Conservation (phyloP, 352 stramenopile genomes). For the Aphanomyces euteiches region DNA sequence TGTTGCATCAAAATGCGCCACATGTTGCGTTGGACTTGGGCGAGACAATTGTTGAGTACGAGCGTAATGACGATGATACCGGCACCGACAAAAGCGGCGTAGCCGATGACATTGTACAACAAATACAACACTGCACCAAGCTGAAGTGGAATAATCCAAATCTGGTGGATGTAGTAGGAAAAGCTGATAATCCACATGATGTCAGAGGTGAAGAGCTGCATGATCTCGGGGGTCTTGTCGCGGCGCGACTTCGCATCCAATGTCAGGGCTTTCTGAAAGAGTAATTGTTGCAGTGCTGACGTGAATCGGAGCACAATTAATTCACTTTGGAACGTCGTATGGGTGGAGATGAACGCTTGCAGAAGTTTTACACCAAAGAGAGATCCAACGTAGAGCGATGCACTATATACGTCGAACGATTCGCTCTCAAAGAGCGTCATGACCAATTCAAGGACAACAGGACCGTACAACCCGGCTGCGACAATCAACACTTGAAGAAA, state of each 20-base stretch:
- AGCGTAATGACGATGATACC: constrained; percentile 42
- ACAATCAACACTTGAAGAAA: constrained; percentile 23
- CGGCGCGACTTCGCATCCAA: constrained; percentile 25
- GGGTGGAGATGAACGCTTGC: constrained; percentile 21
- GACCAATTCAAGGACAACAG: constrained; percentile 12
- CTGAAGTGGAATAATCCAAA: constrained; percentile 29
- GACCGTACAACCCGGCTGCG: constrained; percentile 21
- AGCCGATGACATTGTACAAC: constrained; percentile 16
- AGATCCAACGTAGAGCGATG: constrained; percentile 5
- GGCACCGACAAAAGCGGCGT: constrained; percentile 39
- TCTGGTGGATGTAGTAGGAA: constrained; percentile 28
- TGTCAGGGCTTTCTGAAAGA: constrained; percentile 25
- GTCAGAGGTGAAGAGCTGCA: constrained; percentile 20
- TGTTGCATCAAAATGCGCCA: constrained; percentile 35
- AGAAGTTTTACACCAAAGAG: constrained; percentile 26
- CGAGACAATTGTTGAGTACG: constrained; percentile 43
- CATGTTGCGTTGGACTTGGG: constrained; percentile 19
- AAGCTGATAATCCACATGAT: constrained; percentile 33
- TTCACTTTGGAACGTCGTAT: constrained; percentile 28
- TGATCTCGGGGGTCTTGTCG: constrained; percentile 9
- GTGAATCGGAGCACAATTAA: constrained; percentile 27
- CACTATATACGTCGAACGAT: not conserved
- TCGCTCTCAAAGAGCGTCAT: constrained; percentile 1
- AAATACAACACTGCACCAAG: constrained; percentile 21
- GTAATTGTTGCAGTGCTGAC: constrained; percentile 25